Percentiles rank a stretch among this genome's conserved stretches.
Evolutionary conservation across 176 grass and related monocot genomes (phyloP).

Genomic region (Triticum monococcum): DNA sequence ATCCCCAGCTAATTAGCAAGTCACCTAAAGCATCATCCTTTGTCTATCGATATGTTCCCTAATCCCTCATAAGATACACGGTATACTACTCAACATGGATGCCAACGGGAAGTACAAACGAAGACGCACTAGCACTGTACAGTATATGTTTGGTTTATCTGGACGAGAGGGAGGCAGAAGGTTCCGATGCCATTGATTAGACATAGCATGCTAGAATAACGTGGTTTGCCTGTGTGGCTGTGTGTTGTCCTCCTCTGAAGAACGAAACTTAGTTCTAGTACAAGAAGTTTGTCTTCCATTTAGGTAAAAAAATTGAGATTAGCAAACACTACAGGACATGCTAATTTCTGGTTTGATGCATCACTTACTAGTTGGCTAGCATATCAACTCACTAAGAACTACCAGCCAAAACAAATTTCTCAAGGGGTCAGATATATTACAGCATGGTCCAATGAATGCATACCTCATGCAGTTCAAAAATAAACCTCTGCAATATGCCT

Average conservation of each 20-base stretch:
- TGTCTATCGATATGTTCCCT: constrained; percentile 9
- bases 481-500: neutral
- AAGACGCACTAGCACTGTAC: neutral
- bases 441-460: constrained; percentile 4
- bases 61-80: constrained; percentile 1
- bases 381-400: neutral
- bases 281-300: neutral
- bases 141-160: neutral
- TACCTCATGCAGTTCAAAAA: neutral
- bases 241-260: neutral
- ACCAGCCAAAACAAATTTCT: neutral
- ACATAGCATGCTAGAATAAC: neutral
- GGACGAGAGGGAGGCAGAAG: neutral
- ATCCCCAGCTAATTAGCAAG: constrained; percentile 19
- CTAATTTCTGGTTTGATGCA: neutral
- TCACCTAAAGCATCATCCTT: constrained; percentile 9
- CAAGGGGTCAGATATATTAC: neutral
- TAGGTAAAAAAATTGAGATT: neutral
- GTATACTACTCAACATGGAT: neutral
- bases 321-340: neutral
- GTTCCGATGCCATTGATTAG: neutral
- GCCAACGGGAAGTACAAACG: neutral
- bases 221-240: neutral
- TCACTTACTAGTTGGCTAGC: neutral
- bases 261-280: neutral